These are phyloP conservation scores for Orbilia javanica DNA, from an alignment of 2,329 filamentous ascomycete genomes.

Conservation along the genomic window DNA sequence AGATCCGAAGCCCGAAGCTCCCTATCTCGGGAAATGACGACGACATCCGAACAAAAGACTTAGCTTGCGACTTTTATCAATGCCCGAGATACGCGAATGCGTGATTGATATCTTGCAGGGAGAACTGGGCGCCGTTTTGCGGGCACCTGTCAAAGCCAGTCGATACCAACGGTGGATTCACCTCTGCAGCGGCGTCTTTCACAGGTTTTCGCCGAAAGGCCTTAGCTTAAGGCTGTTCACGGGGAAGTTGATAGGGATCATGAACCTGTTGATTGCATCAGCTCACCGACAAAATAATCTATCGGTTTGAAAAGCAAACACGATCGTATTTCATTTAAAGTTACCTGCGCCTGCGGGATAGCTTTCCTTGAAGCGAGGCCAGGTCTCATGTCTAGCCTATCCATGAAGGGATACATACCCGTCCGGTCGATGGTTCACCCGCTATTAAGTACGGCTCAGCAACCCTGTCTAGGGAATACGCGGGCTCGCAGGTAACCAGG, in stretches of 20 bases:
- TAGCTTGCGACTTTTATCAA: constrained; percentile 11
- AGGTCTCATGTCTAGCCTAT: constrained; percentile 12
- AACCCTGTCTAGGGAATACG: constrained; percentile 11
- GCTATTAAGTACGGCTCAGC: constrained; percentile 21
- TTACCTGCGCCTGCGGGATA: background rate
- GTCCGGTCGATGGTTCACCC: too few relatives aligned
- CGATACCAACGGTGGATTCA: background rate
- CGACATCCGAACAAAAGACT: constrained; percentile 15
- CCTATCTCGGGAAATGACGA: constrained; percentile 51
- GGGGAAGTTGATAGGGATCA: constrained; percentile 7
- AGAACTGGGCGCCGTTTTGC: background rate
- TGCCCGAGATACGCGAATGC: constrained; percentile 35
- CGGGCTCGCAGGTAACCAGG: constrained; percentile 29
- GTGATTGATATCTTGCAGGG: constrained; percentile 14
- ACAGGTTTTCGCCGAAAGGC: constrained; percentile 15
- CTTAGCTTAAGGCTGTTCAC: too few relatives aligned
- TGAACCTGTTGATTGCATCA: constrained; percentile 13
- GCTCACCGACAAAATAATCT: background rate
- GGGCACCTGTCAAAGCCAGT: background rate
- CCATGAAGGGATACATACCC: constrained; percentile 23
- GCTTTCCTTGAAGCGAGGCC: constrained; percentile 2
- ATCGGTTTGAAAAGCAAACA: background rate
- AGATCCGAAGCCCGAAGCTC: constrained; percentile 52
- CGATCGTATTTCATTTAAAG: background rate
- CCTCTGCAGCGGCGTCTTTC: background rate